These are phyloP conservation scores for Lasiosphaeria miniovina DNA, from an alignment of 495 filamentous ascomycete genomes.

Conservation along the genomic window DNA sequence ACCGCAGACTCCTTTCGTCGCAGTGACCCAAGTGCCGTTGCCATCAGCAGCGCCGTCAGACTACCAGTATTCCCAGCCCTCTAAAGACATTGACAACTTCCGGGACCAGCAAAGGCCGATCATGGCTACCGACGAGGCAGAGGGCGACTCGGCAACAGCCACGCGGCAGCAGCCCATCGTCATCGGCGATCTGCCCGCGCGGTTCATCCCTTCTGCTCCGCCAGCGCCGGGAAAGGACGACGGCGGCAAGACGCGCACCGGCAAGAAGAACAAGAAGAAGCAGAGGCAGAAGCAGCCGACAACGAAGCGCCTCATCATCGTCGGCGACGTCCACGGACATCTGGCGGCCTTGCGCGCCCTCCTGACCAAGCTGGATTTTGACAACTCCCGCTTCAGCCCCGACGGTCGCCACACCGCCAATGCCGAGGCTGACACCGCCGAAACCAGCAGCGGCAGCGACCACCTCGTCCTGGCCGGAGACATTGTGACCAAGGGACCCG, in stretches of 20 bases:
- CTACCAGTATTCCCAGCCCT: no score
- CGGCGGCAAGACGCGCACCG: no score
- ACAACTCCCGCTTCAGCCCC: conserved; percentile 22
- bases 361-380: conserved; percentile 64
- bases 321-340: conserved; percentile 93
- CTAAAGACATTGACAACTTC: no score
- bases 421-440: background rate
- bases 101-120: background rate
- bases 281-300: conserved; percentile 4
- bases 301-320: conserved; percentile 56
- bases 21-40: no score
- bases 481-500: conserved; percentile 83
- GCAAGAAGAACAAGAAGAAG: background rate
- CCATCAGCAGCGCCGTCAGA: no score
- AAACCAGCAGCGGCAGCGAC: conserved; percentile 46
- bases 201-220: conserved; percentile 28
- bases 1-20: no score
- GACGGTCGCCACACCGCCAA: background rate
- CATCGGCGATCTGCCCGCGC: conserved; percentile 34
- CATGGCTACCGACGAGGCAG: background rate
- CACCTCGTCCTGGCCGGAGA: conserved; percentile 83
- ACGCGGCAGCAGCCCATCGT: conserved; percentile 17
- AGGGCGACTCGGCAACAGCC: background rate
- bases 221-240: background rate
- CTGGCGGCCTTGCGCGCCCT: conserved; percentile 61